Percentiles rank a stretch among this genome's conserved stretches.
Conservation (phyloP, 2,329 filamentous ascomycete species). For the Aspergillus ruber region DNA sequence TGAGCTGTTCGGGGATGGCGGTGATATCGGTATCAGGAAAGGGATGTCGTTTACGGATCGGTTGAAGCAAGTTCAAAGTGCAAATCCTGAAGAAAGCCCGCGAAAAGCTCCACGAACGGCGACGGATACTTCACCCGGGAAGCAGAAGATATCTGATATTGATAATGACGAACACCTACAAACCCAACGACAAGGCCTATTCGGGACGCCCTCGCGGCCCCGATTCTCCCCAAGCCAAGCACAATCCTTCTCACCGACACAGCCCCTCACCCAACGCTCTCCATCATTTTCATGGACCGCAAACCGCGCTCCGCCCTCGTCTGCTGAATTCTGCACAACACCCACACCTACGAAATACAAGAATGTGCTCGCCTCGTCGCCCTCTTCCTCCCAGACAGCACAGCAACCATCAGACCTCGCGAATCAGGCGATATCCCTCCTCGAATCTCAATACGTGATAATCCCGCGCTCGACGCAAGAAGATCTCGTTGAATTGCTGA, state of each 20-base stretch:
- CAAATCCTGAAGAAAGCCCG: conserved; percentile 20
- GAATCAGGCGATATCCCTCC: conserved; percentile 21
- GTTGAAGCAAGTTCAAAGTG: conserved; percentile 11
- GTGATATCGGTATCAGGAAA: conserved; percentile 28
- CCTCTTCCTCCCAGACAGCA: neutral
- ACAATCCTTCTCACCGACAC: too few species aligned
- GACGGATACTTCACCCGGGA: conserved; percentile 28
- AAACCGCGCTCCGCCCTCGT: neutral
- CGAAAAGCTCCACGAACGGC: conserved; percentile 31
- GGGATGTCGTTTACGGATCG: conserved; percentile 14
- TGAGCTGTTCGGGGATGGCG: conserved; percentile 28
- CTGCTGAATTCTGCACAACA: neutral
- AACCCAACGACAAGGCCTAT: neutral
- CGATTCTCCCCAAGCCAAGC: neutral
- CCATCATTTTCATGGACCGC: neutral
- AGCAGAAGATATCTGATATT: conserved; percentile 28
- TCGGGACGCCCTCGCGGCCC: neutral
- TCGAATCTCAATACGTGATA: conserved; percentile 29
- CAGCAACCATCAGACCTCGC: conserved; percentile 1
- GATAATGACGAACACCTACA: neutral
- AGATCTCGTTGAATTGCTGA: conserved; percentile 41
- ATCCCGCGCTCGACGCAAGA: conserved; percentile 28
- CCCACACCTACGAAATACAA: neutral
- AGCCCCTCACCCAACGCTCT: neutral
- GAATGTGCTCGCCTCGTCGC: neutral